phyloP scores from a whole-genome alignment of 179 eudicot species.

The Silene noctiflora region DNA sequence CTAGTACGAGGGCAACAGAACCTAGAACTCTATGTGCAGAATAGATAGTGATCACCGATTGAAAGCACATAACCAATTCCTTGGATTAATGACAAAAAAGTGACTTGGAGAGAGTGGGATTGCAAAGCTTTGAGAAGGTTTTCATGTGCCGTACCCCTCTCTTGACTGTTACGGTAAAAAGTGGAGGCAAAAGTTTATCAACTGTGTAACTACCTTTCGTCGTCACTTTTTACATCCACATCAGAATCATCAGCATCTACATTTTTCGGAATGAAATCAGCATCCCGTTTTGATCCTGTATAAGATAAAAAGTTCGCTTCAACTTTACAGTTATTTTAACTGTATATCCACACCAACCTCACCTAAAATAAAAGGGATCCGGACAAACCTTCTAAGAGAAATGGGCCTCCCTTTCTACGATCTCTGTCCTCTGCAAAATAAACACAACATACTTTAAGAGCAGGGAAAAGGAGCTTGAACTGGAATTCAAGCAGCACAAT shows the following conservation, averaged over 20 bases:
- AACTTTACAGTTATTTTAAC: background rate
- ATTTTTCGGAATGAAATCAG: constrained; percentile 68
- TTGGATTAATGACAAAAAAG: background rate
- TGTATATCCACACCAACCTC: background rate
- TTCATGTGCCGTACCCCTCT: background rate
- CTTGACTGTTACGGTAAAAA: background rate
- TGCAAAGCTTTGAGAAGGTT: background rate
- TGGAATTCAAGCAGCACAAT: constrained; percentile 4
- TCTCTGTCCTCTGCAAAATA: constrained; percentile 79
- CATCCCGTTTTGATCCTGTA: constrained; percentile 71
- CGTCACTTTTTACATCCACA: constrained; percentile 70
- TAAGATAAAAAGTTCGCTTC: background rate
- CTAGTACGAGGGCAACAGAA: background rate
- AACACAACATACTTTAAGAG: background rate
- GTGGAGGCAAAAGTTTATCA: too few relatives aligned
- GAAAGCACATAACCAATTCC: background rate
- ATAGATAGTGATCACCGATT: background rate
- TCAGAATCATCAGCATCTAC: constrained; percentile 95
- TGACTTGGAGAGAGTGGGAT: background rate
- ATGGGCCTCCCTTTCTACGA: constrained; percentile 70
- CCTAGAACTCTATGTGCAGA: background rate
- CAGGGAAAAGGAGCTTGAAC: background rate
- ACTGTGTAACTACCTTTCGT: constrained; percentile 51
- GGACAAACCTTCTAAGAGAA: constrained; percentile 74
- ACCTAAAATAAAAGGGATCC: background rate